Percentiles rank a stretch among this genome's conserved stretches.
These are phyloP conservation scores for Epichloe hybrida DNA, from an alignment of 2,329 filamentous ascomycete genomes.

Conservation along the genomic window DNA sequence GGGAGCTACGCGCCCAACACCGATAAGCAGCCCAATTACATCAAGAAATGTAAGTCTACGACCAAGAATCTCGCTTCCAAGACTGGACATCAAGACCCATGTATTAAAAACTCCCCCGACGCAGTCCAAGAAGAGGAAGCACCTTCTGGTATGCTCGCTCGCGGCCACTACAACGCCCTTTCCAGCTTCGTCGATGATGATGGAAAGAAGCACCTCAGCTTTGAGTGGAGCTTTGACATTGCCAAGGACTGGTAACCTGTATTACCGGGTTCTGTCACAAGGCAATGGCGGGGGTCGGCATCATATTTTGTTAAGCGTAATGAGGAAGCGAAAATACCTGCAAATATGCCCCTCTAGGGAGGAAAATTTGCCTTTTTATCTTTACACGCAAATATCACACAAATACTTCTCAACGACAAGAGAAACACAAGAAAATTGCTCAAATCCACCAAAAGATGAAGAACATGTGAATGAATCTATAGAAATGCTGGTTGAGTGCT, in stretches of 20 bases:
- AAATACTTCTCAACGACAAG: neutral
- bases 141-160: slow-evolving; percentile 76
- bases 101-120: neutral
- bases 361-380: slow-evolving; percentile 1
- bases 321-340: slow-evolving; percentile 10
- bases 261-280: neutral
- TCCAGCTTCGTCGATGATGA: slow-evolving; percentile 95
- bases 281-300: neutral
- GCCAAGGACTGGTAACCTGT: slow-evolving; percentile 74
- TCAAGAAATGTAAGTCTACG: slow-evolving; percentile 68
- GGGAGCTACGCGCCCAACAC: slow-evolving; percentile 92
- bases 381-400: neutral
- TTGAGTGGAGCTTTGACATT: slow-evolving; percentile 95
- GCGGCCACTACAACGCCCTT: slow-evolving; percentile 78
- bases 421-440: neutral
- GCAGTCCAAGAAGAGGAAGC: slow-evolving; percentile 84
- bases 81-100: neutral
- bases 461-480: neutral
- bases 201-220: slow-evolving; percentile 75
- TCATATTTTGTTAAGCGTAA: slow-evolving; percentile 7
- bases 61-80: neutral
- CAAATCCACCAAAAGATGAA: neutral
- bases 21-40: slow-evolving; percentile 69
- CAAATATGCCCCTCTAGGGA: slow-evolving; percentile 3
- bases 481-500: neutral